Evolutionary conservation across 2,329 filamentous ascomycete species (phyloP).

Genomic region (Clarireedia homoeocarpa): DNA sequence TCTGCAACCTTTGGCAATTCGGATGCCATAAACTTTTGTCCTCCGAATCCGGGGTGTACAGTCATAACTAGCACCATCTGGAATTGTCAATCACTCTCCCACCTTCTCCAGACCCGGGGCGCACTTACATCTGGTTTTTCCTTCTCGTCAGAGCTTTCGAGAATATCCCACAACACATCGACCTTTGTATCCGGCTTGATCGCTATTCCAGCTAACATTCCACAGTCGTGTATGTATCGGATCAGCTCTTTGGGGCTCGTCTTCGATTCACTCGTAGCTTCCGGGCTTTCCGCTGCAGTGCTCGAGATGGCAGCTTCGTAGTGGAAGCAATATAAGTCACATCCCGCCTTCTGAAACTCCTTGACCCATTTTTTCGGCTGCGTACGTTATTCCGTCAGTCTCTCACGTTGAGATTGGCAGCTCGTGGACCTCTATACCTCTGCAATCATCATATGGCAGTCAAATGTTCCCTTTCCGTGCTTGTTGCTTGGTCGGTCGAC

Average conservation of each 20-base stretch:
- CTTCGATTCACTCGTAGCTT: constrained; percentile 56
- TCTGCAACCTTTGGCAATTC: constrained; percentile 90
- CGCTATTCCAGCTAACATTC: constrained; percentile 86
- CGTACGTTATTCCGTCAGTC: background rate
- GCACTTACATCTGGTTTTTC: constrained; percentile 83
- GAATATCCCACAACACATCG: constrained; percentile 84
- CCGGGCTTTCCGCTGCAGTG: constrained; percentile 73
- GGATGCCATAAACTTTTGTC: constrained; percentile 96
- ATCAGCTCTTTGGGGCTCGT: constrained; percentile 83
- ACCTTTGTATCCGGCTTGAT: constrained; percentile 90
- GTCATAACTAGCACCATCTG: constrained; percentile 99
- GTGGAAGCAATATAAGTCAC: constrained; percentile 99
- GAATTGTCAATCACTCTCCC: constrained; percentile 9
- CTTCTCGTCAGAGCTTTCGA: constrained; percentile 62
- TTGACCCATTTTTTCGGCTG: constrained; percentile 98
- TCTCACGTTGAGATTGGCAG: background rate
- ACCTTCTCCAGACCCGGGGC: background rate
- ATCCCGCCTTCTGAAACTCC: constrained; percentile 88
- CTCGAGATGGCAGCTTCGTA: constrained; percentile 88
- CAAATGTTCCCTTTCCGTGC: constrained; percentile 83
- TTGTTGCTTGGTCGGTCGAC: constrained; percentile 65
- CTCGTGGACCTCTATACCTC: constrained; percentile 54
- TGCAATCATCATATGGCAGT: constrained; percentile 99
- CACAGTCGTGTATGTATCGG: constrained; percentile 79
- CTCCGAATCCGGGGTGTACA: constrained; percentile 92